Evolutionary conservation across 2,329 filamentous ascomycete species (phyloP).

Genomic region (Cordyceps javanica): DNA sequence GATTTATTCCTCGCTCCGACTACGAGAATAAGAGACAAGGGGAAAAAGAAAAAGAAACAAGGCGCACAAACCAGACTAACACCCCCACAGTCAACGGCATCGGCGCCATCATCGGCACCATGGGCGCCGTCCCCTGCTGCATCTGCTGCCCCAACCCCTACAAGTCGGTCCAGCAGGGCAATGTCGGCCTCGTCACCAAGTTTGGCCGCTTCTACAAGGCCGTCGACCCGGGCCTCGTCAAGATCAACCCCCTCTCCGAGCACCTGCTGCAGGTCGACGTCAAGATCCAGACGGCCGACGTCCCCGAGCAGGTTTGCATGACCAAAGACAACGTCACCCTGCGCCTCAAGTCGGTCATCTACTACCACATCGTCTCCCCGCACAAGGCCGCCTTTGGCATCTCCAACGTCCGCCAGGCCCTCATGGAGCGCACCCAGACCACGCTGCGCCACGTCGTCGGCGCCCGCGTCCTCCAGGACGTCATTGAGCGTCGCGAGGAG

Average conservation of each 20-base stretch:
- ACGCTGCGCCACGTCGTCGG: conserved; percentile 95
- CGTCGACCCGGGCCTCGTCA: conserved; percentile 93
- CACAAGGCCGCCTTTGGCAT: conserved; percentile 98
- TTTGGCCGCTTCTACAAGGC: conserved; percentile 94
- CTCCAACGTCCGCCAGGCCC: conserved; percentile 87
- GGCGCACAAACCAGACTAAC: neutral
- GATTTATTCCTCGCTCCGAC: too few species aligned
- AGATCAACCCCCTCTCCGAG: conserved; percentile 94
- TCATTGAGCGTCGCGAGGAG: conserved; percentile 97
- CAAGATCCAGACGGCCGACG: conserved; percentile 98
- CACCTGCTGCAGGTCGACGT: conserved; percentile 87
- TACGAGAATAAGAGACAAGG: too few species aligned
- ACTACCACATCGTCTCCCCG: conserved; percentile 93
- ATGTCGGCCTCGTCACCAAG: conserved; percentile 91
- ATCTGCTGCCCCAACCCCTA: conserved; percentile 91
- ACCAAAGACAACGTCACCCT: conserved; percentile 98
- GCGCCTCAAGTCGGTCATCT: conserved; percentile 92
- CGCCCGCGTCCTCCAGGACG: conserved; percentile 90
- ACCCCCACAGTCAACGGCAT: conserved; percentile 58
- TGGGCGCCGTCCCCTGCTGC: conserved; percentile 88
- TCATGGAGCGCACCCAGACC: conserved; percentile 95
- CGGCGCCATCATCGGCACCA: conserved; percentile 66
- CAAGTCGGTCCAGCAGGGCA: conserved; percentile 85
- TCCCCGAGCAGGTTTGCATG: conserved; percentile 96
- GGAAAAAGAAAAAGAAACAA: too few species aligned